Conservation (phyloP, 306 rosid species). For the Prunus mira region DNA sequence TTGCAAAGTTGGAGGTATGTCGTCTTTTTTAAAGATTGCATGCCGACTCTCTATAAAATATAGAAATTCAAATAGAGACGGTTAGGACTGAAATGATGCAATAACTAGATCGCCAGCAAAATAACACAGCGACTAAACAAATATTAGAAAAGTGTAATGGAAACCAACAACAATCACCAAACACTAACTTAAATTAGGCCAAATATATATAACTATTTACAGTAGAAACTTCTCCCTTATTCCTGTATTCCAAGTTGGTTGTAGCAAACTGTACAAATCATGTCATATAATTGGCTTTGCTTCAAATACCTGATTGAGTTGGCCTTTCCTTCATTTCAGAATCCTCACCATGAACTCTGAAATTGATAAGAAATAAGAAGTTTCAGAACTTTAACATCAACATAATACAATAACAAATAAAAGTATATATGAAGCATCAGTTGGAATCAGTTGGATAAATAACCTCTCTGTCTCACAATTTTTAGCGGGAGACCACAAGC, state of each 20-base stretch:
- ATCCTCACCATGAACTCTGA: conserved; percentile 55
- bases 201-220: neutral
- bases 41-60: conserved; percentile 39
- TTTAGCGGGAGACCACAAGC: conserved; percentile 20
- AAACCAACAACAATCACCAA: neutral
- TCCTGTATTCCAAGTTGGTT: neutral
- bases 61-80: neutral
- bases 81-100: conserved; percentile 13
- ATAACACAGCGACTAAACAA: neutral
- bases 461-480: conserved; percentile 57
- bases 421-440: neutral
- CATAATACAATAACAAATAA: conserved; percentile 3
- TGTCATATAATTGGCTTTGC: conserved; percentile 5
- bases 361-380: conserved; percentile 25
- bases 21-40: conserved; percentile 38
- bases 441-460: conserved; percentile 13
- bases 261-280: neutral
- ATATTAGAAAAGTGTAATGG: neutral
- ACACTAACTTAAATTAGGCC: neutral
- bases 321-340: conserved; percentile 41
- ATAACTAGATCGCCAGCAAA: conserved; percentile 8
- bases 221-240: neutral
- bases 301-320: conserved; percentile 51
- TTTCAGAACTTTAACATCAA: conserved; percentile 6
- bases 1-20: conserved; percentile 55